Percentiles rank a stretch among this genome's conserved stretches.
These are phyloP conservation scores for Penicillium paneum DNA, from an alignment of 2,329 filamentous ascomycete genomes.

Conservation along the genomic window DNA sequence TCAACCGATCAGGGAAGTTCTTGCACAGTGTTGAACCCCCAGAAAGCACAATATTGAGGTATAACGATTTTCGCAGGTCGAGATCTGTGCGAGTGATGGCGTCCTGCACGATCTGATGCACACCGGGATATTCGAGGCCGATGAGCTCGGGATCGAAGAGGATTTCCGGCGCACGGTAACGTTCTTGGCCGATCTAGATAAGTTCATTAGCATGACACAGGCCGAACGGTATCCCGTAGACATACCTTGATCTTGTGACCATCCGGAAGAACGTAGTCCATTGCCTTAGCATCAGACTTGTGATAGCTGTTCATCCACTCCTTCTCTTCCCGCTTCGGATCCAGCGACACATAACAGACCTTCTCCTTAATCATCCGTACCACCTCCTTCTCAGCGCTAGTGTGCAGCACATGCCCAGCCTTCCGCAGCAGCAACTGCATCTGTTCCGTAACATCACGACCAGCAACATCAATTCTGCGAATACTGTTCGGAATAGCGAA, in stretches of 20 bases:
- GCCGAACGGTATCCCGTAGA: neutral
- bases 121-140: conserved; percentile 90
- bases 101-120: conserved; percentile 97
- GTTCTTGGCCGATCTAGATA: conserved; percentile 78
- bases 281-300: conserved; percentile 72
- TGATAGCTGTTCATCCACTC: conserved; percentile 74
- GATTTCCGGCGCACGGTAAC: conserved; percentile 94
- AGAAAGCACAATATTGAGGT: conserved; percentile 94
- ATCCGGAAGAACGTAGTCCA: conserved; percentile 87
- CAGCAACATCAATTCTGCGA: conserved; percentile 90
- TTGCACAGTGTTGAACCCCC: conserved; percentile 95
- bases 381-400: conserved; percentile 98
- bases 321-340: conserved; percentile 92
- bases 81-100: conserved; percentile 93
- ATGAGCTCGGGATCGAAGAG: conserved; percentile 97
- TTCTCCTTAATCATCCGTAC: conserved; percentile 96
- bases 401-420: conserved; percentile 92
- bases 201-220: neutral
- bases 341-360: conserved; percentile 82
- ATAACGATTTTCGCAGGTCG: conserved; percentile 88
- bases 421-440: conserved; percentile 88
- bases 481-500: conserved; percentile 97
- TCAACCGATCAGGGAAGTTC: conserved; percentile 88
- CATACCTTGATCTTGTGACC: conserved; percentile 88
- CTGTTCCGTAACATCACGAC: conserved; percentile 92